phyloP scores from a whole-genome alignment of 1,284 basidiomycete species.

The Rhodotorula sp. region DNA sequence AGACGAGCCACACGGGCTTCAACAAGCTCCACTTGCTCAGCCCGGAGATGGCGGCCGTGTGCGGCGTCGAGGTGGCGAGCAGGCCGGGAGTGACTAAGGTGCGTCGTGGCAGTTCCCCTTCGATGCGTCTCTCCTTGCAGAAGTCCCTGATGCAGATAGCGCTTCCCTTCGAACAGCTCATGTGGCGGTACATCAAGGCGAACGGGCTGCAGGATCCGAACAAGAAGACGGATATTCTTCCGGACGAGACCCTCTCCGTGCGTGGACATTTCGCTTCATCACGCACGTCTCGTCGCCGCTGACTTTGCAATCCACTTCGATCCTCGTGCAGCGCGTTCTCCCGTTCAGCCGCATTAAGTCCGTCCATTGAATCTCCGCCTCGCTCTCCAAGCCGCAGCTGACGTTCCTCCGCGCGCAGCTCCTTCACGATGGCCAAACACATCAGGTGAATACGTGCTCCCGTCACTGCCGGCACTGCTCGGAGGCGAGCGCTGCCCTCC shows the following conservation, averaged over 20 bases:
- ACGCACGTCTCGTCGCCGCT: too few species aligned
- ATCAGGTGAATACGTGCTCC: conserved; percentile 1
- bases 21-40: conserved; percentile 32
- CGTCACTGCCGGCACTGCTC: not conserved
- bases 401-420: not conserved
- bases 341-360: conserved; percentile 28
- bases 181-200: conserved; percentile 36
- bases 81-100: conserved; percentile 33
- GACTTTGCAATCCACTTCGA: too few species aligned
- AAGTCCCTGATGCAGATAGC: too few species aligned
- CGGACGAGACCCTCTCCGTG: conserved; percentile 22
- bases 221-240: conserved; percentile 27
- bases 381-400: not conserved
- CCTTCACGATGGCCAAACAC: conserved; percentile 26
- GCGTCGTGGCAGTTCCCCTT: not conserved
- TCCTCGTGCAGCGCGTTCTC: not conserved
- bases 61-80: conserved; percentile 21
- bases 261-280: not conserved
- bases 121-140: not conserved
- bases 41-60: conserved; percentile 22
- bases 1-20: conserved; percentile 21
- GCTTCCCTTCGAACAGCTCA: not conserved
- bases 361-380: not conserved
- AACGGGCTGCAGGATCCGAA: conserved; percentile 29
- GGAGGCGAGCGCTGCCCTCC: not conserved